Conservation (phyloP, 495 filamentous ascomycete species). For the Lasiosphaeria miniovina region DNA sequence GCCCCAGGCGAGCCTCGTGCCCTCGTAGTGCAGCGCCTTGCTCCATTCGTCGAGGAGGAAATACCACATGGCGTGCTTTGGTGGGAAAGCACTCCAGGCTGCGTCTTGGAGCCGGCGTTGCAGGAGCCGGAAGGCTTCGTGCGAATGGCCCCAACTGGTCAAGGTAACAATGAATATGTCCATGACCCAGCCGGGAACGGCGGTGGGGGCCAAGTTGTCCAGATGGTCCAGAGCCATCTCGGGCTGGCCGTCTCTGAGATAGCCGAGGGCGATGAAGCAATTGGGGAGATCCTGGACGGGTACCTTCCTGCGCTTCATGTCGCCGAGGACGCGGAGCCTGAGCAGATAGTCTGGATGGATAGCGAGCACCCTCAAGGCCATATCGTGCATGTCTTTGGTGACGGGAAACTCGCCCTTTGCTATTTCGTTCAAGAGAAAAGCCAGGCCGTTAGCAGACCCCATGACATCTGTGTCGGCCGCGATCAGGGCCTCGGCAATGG, state of each 20-base stretch:
- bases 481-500: slow-evolving; percentile 72
- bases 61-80: slow-evolving; percentile 53
- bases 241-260: slow-evolving; percentile 74
- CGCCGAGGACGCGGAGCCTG: slow-evolving; percentile 64
- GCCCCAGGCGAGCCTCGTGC: slow-evolving; percentile 54
- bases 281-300: slow-evolving; percentile 59
- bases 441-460: slow-evolving; percentile 63
- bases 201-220: slow-evolving; percentile 54
- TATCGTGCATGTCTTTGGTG: slow-evolving; percentile 66
- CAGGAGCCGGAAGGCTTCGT: slow-evolving; percentile 69
- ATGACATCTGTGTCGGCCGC: slow-evolving; percentile 62
- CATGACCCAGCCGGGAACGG: slow-evolving; percentile 66
- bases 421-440: slow-evolving; percentile 68
- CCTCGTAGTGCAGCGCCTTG: slow-evolving; percentile 35
- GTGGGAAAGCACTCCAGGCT: slow-evolving; percentile 32
- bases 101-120: slow-evolving; percentile 45
- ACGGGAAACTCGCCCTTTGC: slow-evolving; percentile 52
- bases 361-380: slow-evolving; percentile 69
- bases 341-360: slow-evolving; percentile 84
- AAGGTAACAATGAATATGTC: slow-evolving; percentile 71
- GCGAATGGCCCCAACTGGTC: slow-evolving; percentile 65
- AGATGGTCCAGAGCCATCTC: slow-evolving; percentile 78
- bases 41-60: slow-evolving; percentile 70
- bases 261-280: slow-evolving; percentile 65
- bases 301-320: slow-evolving; percentile 70